Percentiles rank a stretch among this genome's conserved stretches.
These are phyloP conservation scores for Termitomyces bulborhizus DNA, from an alignment of 768 basidiomycete species.

Conservation along the genomic window DNA sequence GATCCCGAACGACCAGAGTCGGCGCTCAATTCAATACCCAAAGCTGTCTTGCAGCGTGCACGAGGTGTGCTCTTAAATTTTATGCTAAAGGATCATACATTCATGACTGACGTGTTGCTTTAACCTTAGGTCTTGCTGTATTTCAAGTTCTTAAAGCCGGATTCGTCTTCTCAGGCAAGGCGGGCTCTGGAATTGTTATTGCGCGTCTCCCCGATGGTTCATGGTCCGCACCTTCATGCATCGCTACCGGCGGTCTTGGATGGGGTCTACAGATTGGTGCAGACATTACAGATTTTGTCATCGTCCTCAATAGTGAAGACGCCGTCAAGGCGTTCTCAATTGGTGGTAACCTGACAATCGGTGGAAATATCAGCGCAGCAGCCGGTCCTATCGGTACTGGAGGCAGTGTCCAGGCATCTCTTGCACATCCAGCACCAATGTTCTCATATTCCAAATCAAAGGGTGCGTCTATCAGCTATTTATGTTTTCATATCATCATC, in stretches of 20 bases:
- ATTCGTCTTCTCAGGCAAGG: conserved; percentile 93
- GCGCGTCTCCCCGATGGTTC: conserved; percentile 91
- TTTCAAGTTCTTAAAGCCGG: conserved; percentile 94
- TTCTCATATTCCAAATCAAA: conserved; percentile 96
- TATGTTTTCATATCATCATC: background rate
- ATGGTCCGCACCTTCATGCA: conserved; percentile 96
- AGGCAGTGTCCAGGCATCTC: conserved; percentile 77
- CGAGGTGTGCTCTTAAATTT: conserved; percentile 51
- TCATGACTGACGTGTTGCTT: too few species aligned
- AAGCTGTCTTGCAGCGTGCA: conserved; percentile 83
- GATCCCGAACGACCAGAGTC: conserved; percentile 84
- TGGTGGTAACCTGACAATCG: conserved; percentile 95
- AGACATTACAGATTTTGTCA: conserved; percentile 92
- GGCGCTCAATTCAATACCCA: conserved; percentile 91
- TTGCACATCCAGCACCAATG: conserved; percentile 95
- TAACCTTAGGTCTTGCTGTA: conserved; percentile 71
- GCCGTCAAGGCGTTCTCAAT: conserved; percentile 93
- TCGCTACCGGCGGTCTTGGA: conserved; percentile 91
- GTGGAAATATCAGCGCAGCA: conserved; percentile 78
- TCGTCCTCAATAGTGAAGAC: conserved; percentile 95
- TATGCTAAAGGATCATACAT: background rate
- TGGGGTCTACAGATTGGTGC: conserved; percentile 97
- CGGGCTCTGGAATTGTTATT: conserved; percentile 89
- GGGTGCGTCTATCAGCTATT: conserved; percentile 40
- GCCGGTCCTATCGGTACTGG: conserved; percentile 96